Percentiles rank a stretch among this genome's conserved stretches.
These are phyloP conservation scores for Peribolospora kevripleyi DNA, from an alignment of 768 basidiomycete genomes.

Conservation along the genomic window DNA sequence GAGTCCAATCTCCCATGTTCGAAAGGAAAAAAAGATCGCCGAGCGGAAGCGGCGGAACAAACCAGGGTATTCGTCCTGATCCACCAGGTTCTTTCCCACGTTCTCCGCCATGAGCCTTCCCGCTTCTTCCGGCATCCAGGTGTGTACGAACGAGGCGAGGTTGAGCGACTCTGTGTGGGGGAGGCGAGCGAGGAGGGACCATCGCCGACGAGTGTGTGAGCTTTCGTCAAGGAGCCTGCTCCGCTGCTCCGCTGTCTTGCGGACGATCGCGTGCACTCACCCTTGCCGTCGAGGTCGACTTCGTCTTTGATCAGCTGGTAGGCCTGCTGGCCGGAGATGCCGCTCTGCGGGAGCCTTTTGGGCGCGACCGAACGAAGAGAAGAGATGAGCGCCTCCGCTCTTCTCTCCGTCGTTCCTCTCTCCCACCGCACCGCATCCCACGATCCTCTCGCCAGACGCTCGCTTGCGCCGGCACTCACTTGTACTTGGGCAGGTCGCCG, in stretches of 20 bases:
- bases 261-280: neutral
- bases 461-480: too few species aligned
- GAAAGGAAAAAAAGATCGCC: too few species aligned
- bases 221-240: too few species aligned
- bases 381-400: neutral
- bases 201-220: too few species aligned
- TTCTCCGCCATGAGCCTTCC: constrained; percentile 36
- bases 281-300: constrained; percentile 10
- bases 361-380: neutral
- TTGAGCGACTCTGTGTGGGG: constrained; percentile 22
- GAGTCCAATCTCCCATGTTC: too few species aligned
- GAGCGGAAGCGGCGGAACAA: neutral
- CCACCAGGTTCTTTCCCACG: constrained; percentile 41
- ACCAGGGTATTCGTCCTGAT: constrained; percentile 33
- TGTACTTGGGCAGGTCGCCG: too few species aligned
- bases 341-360: neutral
- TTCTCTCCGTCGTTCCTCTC: too few species aligned
- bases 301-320: constrained; percentile 30
- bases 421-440: too few species aligned
- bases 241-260: too few species aligned
- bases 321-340: constrained; percentile 13
- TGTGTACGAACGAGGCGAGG: constrained; percentile 40
- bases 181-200: neutral
- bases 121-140: constrained; percentile 23
- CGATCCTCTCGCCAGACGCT: too few species aligned